phyloP scores from a whole-genome alignment of 75 land plant species.

The Selaginella tamariscina region DNA sequence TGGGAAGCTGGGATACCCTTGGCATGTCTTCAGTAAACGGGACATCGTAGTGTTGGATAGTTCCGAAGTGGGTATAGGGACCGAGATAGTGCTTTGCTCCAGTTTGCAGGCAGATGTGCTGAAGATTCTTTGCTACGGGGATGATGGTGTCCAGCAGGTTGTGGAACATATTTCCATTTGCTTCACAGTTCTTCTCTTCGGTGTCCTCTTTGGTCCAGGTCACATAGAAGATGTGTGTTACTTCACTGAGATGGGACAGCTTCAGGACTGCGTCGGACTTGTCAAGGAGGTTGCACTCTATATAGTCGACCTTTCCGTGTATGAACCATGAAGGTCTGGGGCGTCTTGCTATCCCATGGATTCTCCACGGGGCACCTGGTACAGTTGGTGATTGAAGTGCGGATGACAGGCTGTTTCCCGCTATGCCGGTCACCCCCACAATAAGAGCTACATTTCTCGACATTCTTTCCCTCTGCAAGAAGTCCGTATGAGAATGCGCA shows the following conservation, averaged over 20 bases:
- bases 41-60: slow-evolving; percentile 32
- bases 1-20: slow-evolving; percentile 47
- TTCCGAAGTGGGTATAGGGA: too few relatives aligned
- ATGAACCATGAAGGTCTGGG: neutral
- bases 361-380: neutral
- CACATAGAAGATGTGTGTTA: neutral
- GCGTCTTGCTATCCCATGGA: neutral
- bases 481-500: too few relatives aligned
- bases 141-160: neutral
- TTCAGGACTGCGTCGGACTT: neutral
- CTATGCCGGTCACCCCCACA: neutral
- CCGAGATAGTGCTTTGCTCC: neutral
- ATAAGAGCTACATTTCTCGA: neutral
- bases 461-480: too few relatives aligned
- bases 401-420: neutral
- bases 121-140: neutral
- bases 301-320: neutral
- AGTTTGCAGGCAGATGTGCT: neutral
- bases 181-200: neutral
- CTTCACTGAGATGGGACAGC: neutral
- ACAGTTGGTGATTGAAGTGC: neutral
- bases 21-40: slow-evolving; percentile 63
- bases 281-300: neutral
- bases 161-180: neutral
- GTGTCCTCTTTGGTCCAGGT: neutral